A percentile compares a stretch with the other conserved stretches of the same genome.
Conservation (phyloP, 495 filamentous ascomycete species). For the Physcia stellaris region DNA sequence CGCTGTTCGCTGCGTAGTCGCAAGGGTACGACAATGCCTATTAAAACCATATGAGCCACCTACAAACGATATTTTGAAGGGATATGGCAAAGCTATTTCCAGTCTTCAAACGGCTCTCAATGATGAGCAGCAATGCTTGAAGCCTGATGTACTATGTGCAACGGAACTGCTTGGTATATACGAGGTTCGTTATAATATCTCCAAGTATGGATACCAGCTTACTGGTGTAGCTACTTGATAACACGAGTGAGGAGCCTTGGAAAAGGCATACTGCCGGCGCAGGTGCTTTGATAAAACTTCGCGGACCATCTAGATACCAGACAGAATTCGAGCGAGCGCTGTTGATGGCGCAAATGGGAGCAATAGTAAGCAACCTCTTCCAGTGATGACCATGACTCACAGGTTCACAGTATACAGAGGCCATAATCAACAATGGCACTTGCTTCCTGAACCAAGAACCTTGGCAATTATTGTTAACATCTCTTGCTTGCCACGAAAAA, state of each 20-base stretch:
- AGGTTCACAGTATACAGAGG: constrained; percentile 23
- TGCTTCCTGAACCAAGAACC: constrained; percentile 18
- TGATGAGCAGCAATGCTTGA: constrained; percentile 11
- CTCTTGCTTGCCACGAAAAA: constrained; percentile 9
- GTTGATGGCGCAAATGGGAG: constrained; percentile 21
- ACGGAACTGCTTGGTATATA: constrained; percentile 22
- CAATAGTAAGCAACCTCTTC: too few relatives aligned
- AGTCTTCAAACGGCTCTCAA: constrained; percentile 23
- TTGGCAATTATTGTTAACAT: constrained; percentile 19
- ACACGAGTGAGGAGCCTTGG: constrained; percentile 15
- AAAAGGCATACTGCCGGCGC: constrained; percentile 20
- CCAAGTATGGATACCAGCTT: too few relatives aligned
- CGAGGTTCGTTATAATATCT: too few relatives aligned
- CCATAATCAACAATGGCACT: constrained; percentile 14
- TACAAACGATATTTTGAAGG: constrained; percentile 12
- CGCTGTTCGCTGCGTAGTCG: constrained; percentile 21
- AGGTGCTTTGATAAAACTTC: constrained; percentile 20
- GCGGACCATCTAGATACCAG: constrained; percentile 20
- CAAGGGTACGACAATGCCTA: constrained; percentile 18
- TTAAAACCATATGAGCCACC: constrained; percentile 5
- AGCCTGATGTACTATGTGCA: constrained; percentile 23
- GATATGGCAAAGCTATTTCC: constrained; percentile 21
- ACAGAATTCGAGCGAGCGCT: constrained; percentile 25
- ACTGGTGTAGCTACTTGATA: constrained; percentile 17
- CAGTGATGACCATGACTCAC: too few relatives aligned